These are phyloP conservation scores for Plasmodium reichenowi DNA, from an alignment of 169 alveolate species.

Conservation along the genomic window DNA sequence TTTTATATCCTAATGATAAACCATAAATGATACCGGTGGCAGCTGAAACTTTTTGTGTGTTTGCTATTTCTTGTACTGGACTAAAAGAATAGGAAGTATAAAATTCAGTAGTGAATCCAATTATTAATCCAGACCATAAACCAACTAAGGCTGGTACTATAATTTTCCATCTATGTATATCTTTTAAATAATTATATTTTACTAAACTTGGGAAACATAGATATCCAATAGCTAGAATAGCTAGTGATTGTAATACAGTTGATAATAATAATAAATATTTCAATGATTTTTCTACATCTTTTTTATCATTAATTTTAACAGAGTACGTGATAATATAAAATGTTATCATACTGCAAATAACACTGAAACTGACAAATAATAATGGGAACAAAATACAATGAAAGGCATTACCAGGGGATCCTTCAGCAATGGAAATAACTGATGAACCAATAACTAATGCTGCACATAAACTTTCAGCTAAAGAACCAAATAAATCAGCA, in stretches of 20 bases:
- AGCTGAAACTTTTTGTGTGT: conserved; percentile 88
- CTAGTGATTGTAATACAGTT: conserved; percentile 89
- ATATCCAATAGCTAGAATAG: conserved; percentile 78
- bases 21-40: conserved; percentile 92
- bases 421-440: conserved; percentile 61
- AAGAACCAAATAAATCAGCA: conserved; percentile 94
- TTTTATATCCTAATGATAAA: conserved; percentile 91
- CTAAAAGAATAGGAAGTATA: conserved; percentile 89
- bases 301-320: conserved; percentile 79
- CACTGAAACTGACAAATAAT: conserved; percentile 86
- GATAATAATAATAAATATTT: conserved; percentile 90
- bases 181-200: conserved; percentile 25
- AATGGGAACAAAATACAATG: conserved; percentile 86
- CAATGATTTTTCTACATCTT: conserved; percentile 87
- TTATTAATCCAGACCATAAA: conserved; percentile 88
- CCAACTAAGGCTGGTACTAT: conserved; percentile 86
- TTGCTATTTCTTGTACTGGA: conserved; percentile 91
- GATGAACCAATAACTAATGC: conserved; percentile 92
- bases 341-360: conserved; percentile 87
- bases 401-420: conserved; percentile 54
- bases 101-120: conserved; percentile 90
- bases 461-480: conserved; percentile 94
- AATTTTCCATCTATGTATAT: conserved; percentile 80
- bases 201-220: conserved; percentile 78
- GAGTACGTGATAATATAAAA: conserved; percentile 82